Conservation (phyloP, 192 early-diverging fungal species). For the Podila epigama region DNA sequence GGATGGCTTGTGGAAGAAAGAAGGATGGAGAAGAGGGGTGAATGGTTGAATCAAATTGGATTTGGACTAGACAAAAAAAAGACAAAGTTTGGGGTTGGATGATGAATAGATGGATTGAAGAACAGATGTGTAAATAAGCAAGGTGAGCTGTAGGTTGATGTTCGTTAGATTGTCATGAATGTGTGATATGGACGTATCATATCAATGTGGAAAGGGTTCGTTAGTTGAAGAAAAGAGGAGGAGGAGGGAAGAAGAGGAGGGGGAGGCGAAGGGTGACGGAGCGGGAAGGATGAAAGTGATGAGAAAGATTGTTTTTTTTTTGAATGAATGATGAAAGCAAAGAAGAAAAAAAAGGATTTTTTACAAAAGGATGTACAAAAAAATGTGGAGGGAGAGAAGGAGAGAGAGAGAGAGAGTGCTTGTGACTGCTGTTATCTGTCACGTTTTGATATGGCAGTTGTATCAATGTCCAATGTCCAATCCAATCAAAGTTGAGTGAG, state of each 20-base stretch:
- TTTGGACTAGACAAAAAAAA: background rate
- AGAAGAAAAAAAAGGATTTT: background rate
- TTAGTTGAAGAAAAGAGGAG: conserved; percentile 17
- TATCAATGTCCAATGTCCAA: too few relatives aligned
- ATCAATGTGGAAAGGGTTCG: conserved; percentile 47
- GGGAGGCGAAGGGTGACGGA: background rate
- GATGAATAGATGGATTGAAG: background rate
- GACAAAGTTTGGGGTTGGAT: too few relatives aligned
- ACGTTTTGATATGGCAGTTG: too few relatives aligned
- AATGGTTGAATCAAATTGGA: background rate
- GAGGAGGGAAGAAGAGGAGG: background rate
- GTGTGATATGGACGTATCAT: conserved; percentile 42
- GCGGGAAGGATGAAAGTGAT: background rate
- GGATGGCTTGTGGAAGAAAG: too few relatives aligned
- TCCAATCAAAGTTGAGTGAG: too few relatives aligned
- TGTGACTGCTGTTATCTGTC: too few relatives aligned
- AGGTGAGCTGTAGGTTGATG: background rate
- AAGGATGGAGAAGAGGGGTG: background rate
- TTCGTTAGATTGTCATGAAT: conserved; percentile 14
- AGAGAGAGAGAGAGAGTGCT: background rate
- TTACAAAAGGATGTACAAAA: background rate
- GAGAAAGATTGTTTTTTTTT: background rate
- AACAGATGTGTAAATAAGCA: background rate
- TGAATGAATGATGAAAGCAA: background rate
- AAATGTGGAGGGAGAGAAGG: background rate